A percentile compares a stretch with the other conserved stretches of the same genome.
phyloP scores from a whole-genome alignment of 805 yeast species.

The Lachancea sp. region DNA sequence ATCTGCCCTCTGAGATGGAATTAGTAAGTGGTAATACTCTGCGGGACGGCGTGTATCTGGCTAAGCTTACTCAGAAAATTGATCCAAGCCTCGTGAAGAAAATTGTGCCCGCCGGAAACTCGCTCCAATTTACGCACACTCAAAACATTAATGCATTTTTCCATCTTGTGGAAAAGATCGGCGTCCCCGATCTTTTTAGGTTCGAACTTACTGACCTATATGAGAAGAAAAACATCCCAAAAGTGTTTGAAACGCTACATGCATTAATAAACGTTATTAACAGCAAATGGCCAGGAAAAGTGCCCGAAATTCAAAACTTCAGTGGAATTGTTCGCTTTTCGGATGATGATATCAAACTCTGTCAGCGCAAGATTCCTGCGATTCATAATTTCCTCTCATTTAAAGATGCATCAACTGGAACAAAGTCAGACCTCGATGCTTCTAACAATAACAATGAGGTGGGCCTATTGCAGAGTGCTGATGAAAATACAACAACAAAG shows the following conservation, averaged over 20 bases:
- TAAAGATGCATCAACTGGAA: constrained; percentile 27
- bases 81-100: constrained; percentile 57
- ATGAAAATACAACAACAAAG: background rate
- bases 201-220: constrained; percentile 91
- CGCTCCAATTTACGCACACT: constrained; percentile 79
- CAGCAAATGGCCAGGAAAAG: constrained; percentile 43
- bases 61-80: constrained; percentile 66
- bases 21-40: constrained; percentile 52
- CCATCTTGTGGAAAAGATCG: constrained; percentile 56
- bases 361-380: constrained; percentile 58
- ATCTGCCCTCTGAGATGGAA: constrained; percentile 50
- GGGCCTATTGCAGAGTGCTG: background rate
- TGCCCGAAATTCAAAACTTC: constrained; percentile 56
- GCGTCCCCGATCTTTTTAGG: constrained; percentile 79
- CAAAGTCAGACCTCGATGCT: background rate
- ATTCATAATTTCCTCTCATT: constrained; percentile 71
- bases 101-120: constrained; percentile 51
- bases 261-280: constrained; percentile 74
- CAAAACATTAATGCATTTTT: constrained; percentile 88
- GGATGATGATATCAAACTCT: constrained; percentile 59
- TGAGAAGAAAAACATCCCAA: constrained; percentile 87
- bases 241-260: constrained; percentile 88
- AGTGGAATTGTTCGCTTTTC: constrained; percentile 55
- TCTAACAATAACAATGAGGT: background rate
- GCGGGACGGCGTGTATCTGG: constrained; percentile 80